Base-by-base conservation (phyloP, 1,284 basidiomycete genomes). In the Trametes hirsuta region DNA sequence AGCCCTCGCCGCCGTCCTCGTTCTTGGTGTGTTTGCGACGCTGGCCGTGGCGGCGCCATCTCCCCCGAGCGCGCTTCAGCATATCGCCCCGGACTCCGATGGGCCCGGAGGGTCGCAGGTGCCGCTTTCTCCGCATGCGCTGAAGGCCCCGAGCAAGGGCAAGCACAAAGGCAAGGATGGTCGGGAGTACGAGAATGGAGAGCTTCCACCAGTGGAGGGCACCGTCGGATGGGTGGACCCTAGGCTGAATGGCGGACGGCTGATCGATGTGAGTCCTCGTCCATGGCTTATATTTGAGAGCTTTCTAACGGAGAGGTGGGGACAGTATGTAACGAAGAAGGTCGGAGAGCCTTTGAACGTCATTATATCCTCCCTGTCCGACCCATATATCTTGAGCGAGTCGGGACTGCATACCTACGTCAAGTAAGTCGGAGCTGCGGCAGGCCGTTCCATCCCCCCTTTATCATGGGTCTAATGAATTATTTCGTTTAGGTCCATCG, bases 151-250 rank as follows among this genome's bases (percentile, higher is more conserved):
- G 18, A 18, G 46, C 14, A 50, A 50, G 35, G 51, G 51, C 9
- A 50, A 50, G 40, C 40, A 41, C 12, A 51, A 51, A 41, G 48
- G 41, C 37, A 47, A 61, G 24, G 51, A 46, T 12, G 53, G 58
- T 11, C 60, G 63, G n/a, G 58, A 66, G 50, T 71, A 72, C 46
- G 66, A 66, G 66, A 63, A 70, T 52, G 72, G 71, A 14, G 70
- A 70, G 63, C 57, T 68, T 40, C 70, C 71, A 3, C 72, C 72
- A 15, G 53, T 61, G 47, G 58, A 67, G 59, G 59, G 71, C 48
- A 74, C 71, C 1, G 53, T 60, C 22, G 88, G 87, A 34, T 93
- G 88, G 89, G 72, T 77, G 45, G 91, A 92, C 72, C 91, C 91
- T 22, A 78, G 89, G 49, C 64, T 82, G 30, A 81, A 84, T 55